Evolutionary conservation across 2,329 filamentous ascomycete genomes (phyloP).

Genomic region (Claviceps maximensis): DNA sequence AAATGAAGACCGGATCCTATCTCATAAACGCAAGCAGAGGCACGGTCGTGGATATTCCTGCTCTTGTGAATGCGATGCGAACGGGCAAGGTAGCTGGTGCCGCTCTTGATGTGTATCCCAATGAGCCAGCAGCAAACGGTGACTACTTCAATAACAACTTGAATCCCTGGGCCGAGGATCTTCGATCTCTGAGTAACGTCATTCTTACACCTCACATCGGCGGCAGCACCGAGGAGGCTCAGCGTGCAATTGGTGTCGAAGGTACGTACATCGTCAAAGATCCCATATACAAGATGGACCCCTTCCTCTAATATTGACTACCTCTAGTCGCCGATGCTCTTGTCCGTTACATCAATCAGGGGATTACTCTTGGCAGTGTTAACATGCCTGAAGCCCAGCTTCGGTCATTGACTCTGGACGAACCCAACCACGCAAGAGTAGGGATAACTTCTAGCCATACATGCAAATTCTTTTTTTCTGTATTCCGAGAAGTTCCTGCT

Average conservation of each 20-base stretch:
- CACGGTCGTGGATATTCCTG: slow-evolving; percentile 85
- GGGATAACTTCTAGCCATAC: slow-evolving; percentile 6
- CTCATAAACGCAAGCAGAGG: slow-evolving; percentile 93
- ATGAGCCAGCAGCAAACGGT: slow-evolving; percentile 86
- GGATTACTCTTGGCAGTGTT: slow-evolving; percentile 78
- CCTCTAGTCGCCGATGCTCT: slow-evolving; percentile 63
- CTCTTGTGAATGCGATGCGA: slow-evolving; percentile 76
- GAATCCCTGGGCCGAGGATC: slow-evolving; percentile 74
- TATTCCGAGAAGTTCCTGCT: slow-evolving; percentile 2
- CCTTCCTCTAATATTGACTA: neutral
- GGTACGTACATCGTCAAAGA: slow-evolving; percentile 24
- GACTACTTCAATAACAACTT: slow-evolving; percentile 82
- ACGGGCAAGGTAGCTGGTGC: slow-evolving; percentile 81
- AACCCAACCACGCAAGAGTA: slow-evolving; percentile 76
- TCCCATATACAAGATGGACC: neutral
- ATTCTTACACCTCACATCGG: slow-evolving; percentile 96
- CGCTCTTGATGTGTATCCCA: slow-evolving; percentile 91
- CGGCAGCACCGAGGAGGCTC: slow-evolving; percentile 93
- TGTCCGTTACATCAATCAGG: slow-evolving; percentile 91
- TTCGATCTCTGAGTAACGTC: slow-evolving; percentile 76
- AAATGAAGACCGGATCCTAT: slow-evolving; percentile 90
- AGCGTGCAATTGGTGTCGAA: slow-evolving; percentile 89
- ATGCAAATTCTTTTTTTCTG: neutral
- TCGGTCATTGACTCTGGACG: slow-evolving; percentile 78
- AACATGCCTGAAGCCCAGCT: slow-evolving; percentile 94